phyloP scores from a whole-genome alignment of 495 filamentous ascomycete species.

The Penicillium soppii region DNA sequence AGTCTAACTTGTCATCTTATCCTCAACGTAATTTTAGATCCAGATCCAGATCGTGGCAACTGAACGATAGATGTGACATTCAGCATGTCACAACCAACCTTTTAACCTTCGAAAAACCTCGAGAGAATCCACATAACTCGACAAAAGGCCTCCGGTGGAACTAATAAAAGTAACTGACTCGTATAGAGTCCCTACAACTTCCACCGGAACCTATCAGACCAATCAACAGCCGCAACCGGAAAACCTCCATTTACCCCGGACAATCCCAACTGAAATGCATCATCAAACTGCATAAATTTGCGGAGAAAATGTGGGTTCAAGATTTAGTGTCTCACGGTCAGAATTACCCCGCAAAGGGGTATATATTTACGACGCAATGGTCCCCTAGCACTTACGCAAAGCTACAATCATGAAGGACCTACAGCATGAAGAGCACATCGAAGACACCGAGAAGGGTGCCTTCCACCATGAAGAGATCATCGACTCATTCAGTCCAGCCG shows the following conservation, averaged over 20 bases:
- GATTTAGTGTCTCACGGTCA: neutral
- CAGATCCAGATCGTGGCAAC: too few relatives aligned
- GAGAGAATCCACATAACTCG: too few relatives aligned
- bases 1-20: too few relatives aligned
- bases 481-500: neutral
- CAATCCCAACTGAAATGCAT: neutral
- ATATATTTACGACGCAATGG: neutral
- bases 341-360: slow-evolving; percentile 1
- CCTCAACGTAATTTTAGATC: too few relatives aligned
- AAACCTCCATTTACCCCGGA: neutral
- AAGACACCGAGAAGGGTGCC: neutral
- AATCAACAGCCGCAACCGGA: neutral
- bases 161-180: too few relatives aligned
- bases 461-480: slow-evolving; percentile 3
- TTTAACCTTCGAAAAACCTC: too few relatives aligned
- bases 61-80: too few relatives aligned
- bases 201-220: slow-evolving; percentile 3
- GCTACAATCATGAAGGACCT: neutral
- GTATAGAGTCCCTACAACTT: too few relatives aligned
- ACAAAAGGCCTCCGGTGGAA: too few relatives aligned
- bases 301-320: neutral
- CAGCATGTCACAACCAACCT: too few relatives aligned
- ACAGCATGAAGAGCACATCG: neutral
- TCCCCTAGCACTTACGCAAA: too few relatives aligned
- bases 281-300: neutral